phyloP scores from a whole-genome alignment of 805 yeast genomes.

The Torulaspora microellipsoides region DNA sequence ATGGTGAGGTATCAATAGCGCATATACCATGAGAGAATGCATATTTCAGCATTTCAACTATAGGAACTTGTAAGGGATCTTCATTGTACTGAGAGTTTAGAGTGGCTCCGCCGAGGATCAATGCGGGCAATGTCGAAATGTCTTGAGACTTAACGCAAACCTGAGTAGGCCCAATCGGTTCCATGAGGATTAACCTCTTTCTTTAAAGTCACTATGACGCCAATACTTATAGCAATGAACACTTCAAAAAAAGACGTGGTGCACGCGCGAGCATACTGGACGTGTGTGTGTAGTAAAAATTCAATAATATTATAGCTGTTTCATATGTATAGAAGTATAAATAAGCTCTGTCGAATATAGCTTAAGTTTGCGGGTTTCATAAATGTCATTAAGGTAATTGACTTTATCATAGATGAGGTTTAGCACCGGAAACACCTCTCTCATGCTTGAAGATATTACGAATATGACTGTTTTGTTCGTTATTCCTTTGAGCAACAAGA shows the following conservation, averaged over 20 bases:
- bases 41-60: slow-evolving; percentile 48
- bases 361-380: not conserved
- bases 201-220: too few species aligned
- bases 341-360: too few species aligned
- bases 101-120: slow-evolving; percentile 85
- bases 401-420: slow-evolving; percentile 4
- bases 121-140: slow-evolving; percentile 40
- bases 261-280: too few species aligned
- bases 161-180: slow-evolving; percentile 1
- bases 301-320: too few species aligned
- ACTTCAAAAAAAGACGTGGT: too few species aligned
- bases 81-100: slow-evolving; percentile 76
- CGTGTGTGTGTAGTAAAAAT: too few species aligned
- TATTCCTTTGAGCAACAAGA: slow-evolving; percentile 12
- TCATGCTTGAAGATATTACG: slow-evolving; percentile 16
- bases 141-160: slow-evolving; percentile 39
- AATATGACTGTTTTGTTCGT: slow-evolving; percentile 14
- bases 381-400: not conserved
- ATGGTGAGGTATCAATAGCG: slow-evolving; percentile 89
- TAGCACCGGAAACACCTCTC: slow-evolving; percentile 10
- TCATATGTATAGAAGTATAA: too few species aligned
- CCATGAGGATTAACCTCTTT: not conserved
- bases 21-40: slow-evolving; percentile 67
- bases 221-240: too few species aligned
- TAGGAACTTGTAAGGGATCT: slow-evolving; percentile 58